These are phyloP conservation scores for Paraphoma sp. DNA, from an alignment of 2,329 filamentous ascomycete species.

Conservation along the genomic window DNA sequence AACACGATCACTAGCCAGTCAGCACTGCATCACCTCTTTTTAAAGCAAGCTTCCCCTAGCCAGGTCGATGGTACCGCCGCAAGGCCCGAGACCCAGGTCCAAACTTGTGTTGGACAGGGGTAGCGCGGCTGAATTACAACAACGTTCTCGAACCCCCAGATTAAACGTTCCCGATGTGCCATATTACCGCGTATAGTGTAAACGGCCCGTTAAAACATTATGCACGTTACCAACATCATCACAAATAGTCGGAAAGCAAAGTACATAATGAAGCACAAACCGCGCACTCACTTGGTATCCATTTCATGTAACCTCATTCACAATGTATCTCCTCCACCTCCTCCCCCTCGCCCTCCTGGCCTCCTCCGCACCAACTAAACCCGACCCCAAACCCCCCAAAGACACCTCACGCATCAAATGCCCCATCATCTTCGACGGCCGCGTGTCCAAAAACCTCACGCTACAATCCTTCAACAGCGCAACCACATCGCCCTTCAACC, in stretches of 20 bases:
- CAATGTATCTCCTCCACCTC: slow-evolving; percentile 1
- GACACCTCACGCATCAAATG: slow-evolving; percentile 19
- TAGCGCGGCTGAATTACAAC: not conserved
- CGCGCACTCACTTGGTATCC: not conserved
- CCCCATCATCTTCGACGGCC: slow-evolving; percentile 41
- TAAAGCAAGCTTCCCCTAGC: not conserved
- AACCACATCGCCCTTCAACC: slow-evolving; percentile 22
- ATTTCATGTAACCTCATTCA: not conserved
- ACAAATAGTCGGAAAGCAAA: not conserved
- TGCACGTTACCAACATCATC: not conserved
- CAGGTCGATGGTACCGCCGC: not conserved
- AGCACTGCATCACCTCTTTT: not conserved
- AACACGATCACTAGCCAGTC: not conserved
- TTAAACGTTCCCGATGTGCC: not conserved
- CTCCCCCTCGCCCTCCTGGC: not conserved
- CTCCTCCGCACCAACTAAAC: not conserved
- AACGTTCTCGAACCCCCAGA: not conserved
- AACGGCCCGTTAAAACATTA: not conserved
- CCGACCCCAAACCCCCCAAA: not conserved
- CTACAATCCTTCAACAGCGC: slow-evolving; percentile 26
- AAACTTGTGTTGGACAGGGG: not conserved
- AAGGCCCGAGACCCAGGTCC: not conserved
- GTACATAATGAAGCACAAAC: no score
- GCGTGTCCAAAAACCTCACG: slow-evolving; percentile 25
- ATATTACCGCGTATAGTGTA: not conserved